Evolutionary conservation across 176 grass and related monocot genomes (phyloP), one percentile per base, ranked within the genome.

Genomic region (Hyparrhenia diplandra): DNA sequence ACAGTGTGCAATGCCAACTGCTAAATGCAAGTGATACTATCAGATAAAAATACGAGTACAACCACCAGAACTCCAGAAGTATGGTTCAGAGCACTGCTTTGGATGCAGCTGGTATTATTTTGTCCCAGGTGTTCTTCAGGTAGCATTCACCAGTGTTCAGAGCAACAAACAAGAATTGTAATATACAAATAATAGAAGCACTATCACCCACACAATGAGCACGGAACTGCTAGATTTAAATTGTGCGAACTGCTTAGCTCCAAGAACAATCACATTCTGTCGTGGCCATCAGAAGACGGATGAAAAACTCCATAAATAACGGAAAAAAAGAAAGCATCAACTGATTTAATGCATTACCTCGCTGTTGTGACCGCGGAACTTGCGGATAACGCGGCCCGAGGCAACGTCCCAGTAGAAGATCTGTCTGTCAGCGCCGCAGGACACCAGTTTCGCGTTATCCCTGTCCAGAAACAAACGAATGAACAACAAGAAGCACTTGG

Each of bases 321-420:
- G 18, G 14, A 23, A 21, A 3, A n/a, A 66, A 5, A n/a, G 2
- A 25, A 2, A 13, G 18, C 14, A 18, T 83, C 14, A 21, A 69
- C 29, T 73, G 32, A 60, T 4, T 34, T 16, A 47, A 30, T 70
- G 12, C 63, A 79, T 49, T 75, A 98, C 95, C 92, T 98, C 95
- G 64, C 92, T 98, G 63, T 98, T 88, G 87, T 98, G 95, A 63
- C 95, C 95, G 13, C 95, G 89, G 59, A 98, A 94, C 78, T 98
- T 98, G 58, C 95, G 92, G 71, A 98, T 87, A 43, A 94, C 90
- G 21, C 88, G 90, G 61, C 84, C 90, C 8, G 92, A 80, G 69
- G 90, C 52, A 16, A 98, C 95, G 35, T 98, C 95, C 95, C 95
- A 98, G 54, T 98, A 98, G 86, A 98, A 98, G 21, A 98, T 52